These are phyloP conservation scores for Trichoderma sp. DNA, from an alignment of 2,329 filamentous ascomycete species.

Conservation along the genomic window DNA sequence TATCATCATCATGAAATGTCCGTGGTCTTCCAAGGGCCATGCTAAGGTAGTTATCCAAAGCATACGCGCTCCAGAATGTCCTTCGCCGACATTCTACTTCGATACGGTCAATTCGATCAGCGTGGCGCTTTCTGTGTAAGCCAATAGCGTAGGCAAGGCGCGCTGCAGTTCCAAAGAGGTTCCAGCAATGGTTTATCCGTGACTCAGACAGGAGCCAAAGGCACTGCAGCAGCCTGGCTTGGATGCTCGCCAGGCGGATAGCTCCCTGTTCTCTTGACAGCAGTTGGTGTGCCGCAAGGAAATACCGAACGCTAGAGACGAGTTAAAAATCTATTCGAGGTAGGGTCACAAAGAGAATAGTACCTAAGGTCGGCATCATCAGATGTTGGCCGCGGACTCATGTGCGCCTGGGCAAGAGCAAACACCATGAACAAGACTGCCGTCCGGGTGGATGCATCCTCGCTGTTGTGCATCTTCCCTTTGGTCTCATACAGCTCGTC, in stretches of 20 bases:
- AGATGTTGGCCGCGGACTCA: constrained; percentile 13
- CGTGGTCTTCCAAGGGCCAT: constrained; percentile 9
- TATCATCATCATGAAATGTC: constrained; percentile 14
- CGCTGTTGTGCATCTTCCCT: constrained; percentile 8
- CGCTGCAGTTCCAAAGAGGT: constrained; percentile 13
- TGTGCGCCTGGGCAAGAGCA: constrained; percentile 8
- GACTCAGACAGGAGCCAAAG: constrained; percentile 13
- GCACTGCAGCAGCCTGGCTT: constrained; percentile 4
- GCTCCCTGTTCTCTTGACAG: constrained; percentile 6
- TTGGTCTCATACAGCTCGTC: constrained; percentile 12
- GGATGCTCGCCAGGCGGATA: constrained; percentile 5
- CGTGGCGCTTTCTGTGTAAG: constrained; percentile 9
- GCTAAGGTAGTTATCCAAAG: constrained; percentile 9
- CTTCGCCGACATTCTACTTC: constrained; percentile 6
- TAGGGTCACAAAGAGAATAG: neutral
- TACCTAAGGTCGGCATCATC: constrained; percentile 12
- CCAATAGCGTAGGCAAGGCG: constrained; percentile 11
- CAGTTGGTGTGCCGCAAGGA: constrained; percentile 6
- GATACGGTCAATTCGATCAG: constrained; percentile 9
- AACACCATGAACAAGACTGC: constrained; percentile 15
- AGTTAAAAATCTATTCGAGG: neutral
- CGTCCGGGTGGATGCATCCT: neutral
- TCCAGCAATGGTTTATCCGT: constrained; percentile 15
- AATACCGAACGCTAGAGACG: neutral
- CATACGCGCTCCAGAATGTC: constrained; percentile 13